phyloP scores from a whole-genome alignment of 169 alveolate species.

The Pseudocohnilembus persalinus region DNA sequence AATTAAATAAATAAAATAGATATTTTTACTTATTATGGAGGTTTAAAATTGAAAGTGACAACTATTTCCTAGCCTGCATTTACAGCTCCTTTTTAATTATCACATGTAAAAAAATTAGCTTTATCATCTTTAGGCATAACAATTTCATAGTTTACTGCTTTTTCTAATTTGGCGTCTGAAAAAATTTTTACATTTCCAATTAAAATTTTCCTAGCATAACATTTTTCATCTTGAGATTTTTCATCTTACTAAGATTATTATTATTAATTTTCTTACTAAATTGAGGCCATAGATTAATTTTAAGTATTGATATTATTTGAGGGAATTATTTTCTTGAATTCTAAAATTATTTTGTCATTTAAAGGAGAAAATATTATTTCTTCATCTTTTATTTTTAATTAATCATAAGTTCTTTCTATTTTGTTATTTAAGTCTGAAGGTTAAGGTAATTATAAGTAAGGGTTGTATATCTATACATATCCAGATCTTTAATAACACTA shows the following conservation, averaged over 20 bases:
- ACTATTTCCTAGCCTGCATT: slow-evolving; percentile 69
- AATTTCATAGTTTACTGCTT: slow-evolving; percentile 73
- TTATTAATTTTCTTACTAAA: not conserved
- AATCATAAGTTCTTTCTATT: slow-evolving; percentile 52
- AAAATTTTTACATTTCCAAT: slow-evolving; percentile 69
- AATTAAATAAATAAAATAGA: too few relatives aligned
- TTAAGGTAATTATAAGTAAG: slow-evolving; percentile 50
- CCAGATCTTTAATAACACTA: slow-evolving; percentile 56
- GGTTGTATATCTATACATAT: slow-evolving; percentile 56
- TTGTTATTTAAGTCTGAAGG: slow-evolving; percentile 31
- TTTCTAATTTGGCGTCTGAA: slow-evolving; percentile 70
- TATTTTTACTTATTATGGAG: slow-evolving; percentile 64
- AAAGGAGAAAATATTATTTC: slow-evolving; percentile 17
- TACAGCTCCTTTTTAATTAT: slow-evolving; percentile 68
- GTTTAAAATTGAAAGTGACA: slow-evolving; percentile 71
- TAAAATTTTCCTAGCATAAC: slow-evolving; percentile 57
- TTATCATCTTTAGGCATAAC: slow-evolving; percentile 69
- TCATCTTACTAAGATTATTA: not conserved
- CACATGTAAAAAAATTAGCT: slow-evolving; percentile 72
- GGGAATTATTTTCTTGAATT: slow-evolving; percentile 53
- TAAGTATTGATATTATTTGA: slow-evolving; percentile 31
- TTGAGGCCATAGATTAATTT: not conserved
- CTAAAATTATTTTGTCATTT: slow-evolving; percentile 51
- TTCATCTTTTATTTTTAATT: slow-evolving; percentile 36
- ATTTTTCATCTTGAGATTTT: slow-evolving; percentile 51